Base-by-base conservation (phyloP, 495 filamentous ascomycete genomes). In the Choiromyces venosus region DNA sequence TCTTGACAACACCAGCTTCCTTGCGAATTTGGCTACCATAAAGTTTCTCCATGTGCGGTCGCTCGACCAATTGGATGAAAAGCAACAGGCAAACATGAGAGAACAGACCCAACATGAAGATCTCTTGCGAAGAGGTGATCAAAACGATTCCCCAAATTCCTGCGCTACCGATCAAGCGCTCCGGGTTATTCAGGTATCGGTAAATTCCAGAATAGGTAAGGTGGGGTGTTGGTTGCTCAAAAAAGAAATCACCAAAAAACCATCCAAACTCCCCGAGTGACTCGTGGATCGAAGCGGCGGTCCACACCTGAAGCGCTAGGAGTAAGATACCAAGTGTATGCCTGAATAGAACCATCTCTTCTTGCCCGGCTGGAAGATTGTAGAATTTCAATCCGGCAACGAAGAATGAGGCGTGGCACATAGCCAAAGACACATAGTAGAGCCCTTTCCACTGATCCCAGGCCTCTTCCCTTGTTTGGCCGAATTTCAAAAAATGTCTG, bases 201-300 rank as follows among this genome's bases (percentile, higher is more conserved):
- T 99, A 99, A 78, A 99, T 99, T 68, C 95, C 96, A 75, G 90
- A 92, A 84, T 98, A 99, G 33, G 92, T 98, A 67, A 98, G 87
- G 79, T 96, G 96, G 33, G 88, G 90, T 14, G 89, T 88, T 65
- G 90, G 89, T 68, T 90, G 87, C 76, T 96, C 93, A 83, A 97
- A 97, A 85, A 93, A 93, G 85, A 99, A 99, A 82, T 99, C 95
- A 18, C 95, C 95, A 79, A 93, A 99, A 86, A 98, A 99, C 95
- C 96, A 99, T 76, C 96, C 96, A 81, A 97, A 98, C 81, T 99
- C 95, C 64, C 94, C 94, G 2, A 98, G 89, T 7, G 94, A 97
- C 21, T 97, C 93, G 83, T 97, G 96, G 73, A 98, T 96, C 82
- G 93, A 97, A 73, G 92, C 83, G 6, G 91, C 90, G 5, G 94